These are phyloP conservation scores for Beta vulgaris DNA, from an alignment of 148 eudicot genomes.

Conservation along the genomic window DNA sequence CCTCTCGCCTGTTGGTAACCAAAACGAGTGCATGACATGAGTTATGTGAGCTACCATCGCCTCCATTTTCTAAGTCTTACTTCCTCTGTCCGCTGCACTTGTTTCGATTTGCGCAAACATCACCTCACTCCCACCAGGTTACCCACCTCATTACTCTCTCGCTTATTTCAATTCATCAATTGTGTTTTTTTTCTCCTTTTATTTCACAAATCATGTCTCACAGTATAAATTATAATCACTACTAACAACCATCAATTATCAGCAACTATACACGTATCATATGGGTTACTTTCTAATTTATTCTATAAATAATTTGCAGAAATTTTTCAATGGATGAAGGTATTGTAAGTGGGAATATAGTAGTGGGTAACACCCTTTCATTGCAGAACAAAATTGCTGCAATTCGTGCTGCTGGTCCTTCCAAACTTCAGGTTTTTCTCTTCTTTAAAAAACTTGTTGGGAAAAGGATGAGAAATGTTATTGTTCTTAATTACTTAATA, in stretches of 20 bases:
- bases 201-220: no score
- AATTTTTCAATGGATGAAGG: conserved; percentile 28
- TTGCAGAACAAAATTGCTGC: conserved; percentile 54
- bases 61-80: background rate
- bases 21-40: background rate
- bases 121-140: background rate
- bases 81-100: background rate
- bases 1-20: no score
- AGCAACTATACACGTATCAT: background rate
- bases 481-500: no score
- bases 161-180: background rate
- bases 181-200: background rate
- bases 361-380: conserved; percentile 45
- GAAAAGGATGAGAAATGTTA: no score
- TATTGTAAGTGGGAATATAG: conserved; percentile 15
- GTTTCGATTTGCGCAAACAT: background rate
- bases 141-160: no score
- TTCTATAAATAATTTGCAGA: conserved; percentile 8
- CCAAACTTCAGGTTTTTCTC: conserved; percentile 66
- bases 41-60: background rate
- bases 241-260: background rate
- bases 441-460: no score
- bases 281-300: background rate
- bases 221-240: background rate
- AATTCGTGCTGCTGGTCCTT: conserved; percentile 54